phyloP scores from a whole-genome alignment of 257 asterid species.

The Leptodermis oblonga region DNA sequence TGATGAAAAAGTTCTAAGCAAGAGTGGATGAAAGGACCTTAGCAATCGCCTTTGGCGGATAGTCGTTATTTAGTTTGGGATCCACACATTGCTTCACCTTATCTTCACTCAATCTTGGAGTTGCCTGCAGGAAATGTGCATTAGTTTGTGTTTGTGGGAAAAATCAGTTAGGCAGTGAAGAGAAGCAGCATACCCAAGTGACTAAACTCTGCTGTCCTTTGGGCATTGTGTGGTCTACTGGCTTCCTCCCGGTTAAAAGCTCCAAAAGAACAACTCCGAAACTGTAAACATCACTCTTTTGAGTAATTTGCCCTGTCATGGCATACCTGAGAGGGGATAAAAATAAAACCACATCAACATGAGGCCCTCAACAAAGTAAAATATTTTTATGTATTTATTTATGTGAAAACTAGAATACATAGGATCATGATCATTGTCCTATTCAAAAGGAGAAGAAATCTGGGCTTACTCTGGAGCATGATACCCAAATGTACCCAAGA shows the following conservation, averaged over 20 bases:
- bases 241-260: conserved; percentile 79
- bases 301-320: conserved; percentile 88
- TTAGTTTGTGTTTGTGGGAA: background rate
- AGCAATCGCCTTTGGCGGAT: conserved; percentile 82
- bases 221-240: conserved; percentile 95
- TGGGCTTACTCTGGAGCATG: conserved; percentile 82
- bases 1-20: background rate
- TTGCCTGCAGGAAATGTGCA: conserved; percentile 44
- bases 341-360: too few relatives aligned
- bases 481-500: conserved; percentile 87
- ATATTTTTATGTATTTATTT: background rate
- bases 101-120: conserved; percentile 91
- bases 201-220: conserved; percentile 91
- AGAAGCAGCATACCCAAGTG: conserved; percentile 54
- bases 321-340: conserved; percentile 49
- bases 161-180: background rate
- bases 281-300: conserved; percentile 83
- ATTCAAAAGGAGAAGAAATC: background rate
- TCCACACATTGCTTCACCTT: conserved; percentile 93
- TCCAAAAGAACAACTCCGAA: conserved; percentile 82
- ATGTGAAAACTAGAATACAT: background rate
- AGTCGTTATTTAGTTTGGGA: conserved; percentile 65
- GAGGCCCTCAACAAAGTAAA: background rate
- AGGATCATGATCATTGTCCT: background rate
- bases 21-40: conserved; percentile 38